phyloP scores from a whole-genome alignment of 768 basidiomycete species.

The Filobasidium wieringae region DNA sequence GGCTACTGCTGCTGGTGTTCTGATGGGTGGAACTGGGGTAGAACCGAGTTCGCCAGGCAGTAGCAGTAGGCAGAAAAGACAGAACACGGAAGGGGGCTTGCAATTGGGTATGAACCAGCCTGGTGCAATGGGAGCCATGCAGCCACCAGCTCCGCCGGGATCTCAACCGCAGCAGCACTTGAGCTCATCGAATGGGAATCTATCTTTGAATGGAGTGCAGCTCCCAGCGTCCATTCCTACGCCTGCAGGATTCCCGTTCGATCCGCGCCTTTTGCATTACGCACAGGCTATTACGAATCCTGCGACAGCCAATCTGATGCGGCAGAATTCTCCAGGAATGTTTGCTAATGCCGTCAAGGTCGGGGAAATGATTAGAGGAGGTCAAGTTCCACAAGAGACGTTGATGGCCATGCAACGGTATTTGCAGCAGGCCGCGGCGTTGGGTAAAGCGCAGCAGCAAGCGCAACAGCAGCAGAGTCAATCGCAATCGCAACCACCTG shows the following conservation, averaged over 20 bases:
- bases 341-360: conserved; percentile 17
- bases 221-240: conserved; percentile 6
- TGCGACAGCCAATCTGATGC: conserved; percentile 17
- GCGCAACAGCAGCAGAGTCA: conserved; percentile 5
- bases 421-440: conserved; percentile 6
- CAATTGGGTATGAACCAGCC: not conserved
- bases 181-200: conserved; percentile 13
- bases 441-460: conserved; percentile 2
- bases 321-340: conserved; percentile 18
- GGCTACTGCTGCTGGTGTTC: not conserved
- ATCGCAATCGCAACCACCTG: conserved; percentile 3
- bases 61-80: not conserved
- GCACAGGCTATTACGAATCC: conserved; percentile 16
- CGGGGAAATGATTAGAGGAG: conserved; percentile 12
- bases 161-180: conserved; percentile 8
- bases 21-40: not conserved
- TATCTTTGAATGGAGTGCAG: not conserved
- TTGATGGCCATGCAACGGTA: conserved; percentile 26
- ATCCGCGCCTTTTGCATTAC: conserved; percentile 23
- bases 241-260: conserved; percentile 20
- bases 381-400: conserved; percentile 17
- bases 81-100: not conserved
- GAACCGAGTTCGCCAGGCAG: not conserved
- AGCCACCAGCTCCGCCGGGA: conserved; percentile 7
- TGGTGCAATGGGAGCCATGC: not conserved